Evolutionary conservation across 2,329 filamentous ascomycete genomes (phyloP).

Genomic region (Colletotrichum tropicicola): DNA sequence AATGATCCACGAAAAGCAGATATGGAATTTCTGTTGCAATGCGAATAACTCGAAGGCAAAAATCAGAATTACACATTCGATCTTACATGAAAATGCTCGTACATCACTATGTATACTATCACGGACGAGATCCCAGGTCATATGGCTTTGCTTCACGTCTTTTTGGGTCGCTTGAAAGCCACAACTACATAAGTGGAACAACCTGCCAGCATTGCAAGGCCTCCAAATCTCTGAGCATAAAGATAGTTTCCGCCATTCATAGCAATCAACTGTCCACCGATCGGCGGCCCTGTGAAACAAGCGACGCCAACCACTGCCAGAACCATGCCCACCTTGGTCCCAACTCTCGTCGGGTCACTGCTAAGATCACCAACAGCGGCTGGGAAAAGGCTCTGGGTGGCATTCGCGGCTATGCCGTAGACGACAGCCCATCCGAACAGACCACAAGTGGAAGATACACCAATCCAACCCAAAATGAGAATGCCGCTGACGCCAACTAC

Average conservation of each 20-base stretch:
- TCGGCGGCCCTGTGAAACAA: slow-evolving; percentile 60
- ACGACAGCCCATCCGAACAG: slow-evolving; percentile 13
- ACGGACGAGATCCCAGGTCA: too few relatives aligned
- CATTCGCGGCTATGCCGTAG: slow-evolving; percentile 13
- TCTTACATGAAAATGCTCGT: too few relatives aligned
- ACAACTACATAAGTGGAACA: not conserved
- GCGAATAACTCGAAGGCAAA: too few relatives aligned
- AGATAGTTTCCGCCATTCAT: not conserved
- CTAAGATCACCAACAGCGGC: not conserved
- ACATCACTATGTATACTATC: too few relatives aligned
- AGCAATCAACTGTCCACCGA: slow-evolving; percentile 57
- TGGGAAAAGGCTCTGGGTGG: slow-evolving; percentile 4
- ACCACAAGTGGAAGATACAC: not conserved
- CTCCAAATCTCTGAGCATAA: not conserved
- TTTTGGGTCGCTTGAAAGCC: not conserved
- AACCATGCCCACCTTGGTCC: slow-evolving; percentile 32
- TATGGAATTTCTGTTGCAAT: too few relatives aligned
- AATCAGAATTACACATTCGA: too few relatives aligned
- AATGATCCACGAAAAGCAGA: too few relatives aligned
- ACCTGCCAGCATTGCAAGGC: not conserved
- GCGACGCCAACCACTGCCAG: slow-evolving; percentile 62
- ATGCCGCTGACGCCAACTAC: not conserved
- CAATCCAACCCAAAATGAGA: not conserved
- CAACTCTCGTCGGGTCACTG: slow-evolving; percentile 11
- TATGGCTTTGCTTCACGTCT: too few relatives aligned